phyloP scores from a whole-genome alignment of 176 grass and related monocot genomes.

The Carex myosuroides region DNA sequence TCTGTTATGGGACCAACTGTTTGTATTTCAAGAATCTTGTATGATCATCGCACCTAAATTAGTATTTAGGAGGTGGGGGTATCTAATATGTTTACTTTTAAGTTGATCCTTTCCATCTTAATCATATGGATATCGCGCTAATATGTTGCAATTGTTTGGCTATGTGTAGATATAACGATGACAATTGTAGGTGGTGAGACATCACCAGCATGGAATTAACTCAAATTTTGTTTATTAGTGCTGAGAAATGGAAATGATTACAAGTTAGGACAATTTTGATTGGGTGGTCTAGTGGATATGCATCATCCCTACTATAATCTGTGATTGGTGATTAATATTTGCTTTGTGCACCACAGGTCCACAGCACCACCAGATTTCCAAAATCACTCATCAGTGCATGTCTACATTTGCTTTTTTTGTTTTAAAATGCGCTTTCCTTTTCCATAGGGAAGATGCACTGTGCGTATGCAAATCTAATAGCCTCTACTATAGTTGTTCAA shows the following conservation, averaged over 20 bases:
- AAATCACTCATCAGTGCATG: neutral
- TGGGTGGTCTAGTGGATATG: neutral
- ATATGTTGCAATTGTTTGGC: neutral
- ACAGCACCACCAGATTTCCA: neutral
- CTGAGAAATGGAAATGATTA: neutral
- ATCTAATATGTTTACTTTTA: neutral
- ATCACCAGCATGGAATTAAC: neutral
- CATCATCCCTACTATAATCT: slow-evolving; percentile 4
- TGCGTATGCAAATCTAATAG: neutral
- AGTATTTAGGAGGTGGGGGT: neutral
- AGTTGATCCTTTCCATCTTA: neutral
- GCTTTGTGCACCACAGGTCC: neutral
- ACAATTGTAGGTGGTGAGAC: slow-evolving; percentile 3
- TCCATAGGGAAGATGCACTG: neutral
- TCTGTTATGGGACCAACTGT: neutral
- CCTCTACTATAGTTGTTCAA: too few relatives aligned
- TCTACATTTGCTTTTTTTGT: neutral
- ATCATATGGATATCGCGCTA: neutral
- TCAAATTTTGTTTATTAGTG: slow-evolving; percentile 8
- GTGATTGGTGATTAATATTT: neutral
- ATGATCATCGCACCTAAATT: neutral
- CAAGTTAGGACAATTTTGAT: neutral
- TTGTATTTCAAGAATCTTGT: neutral
- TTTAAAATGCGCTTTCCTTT: neutral
- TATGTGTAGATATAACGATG: neutral